Percentiles rank a stretch among this genome's conserved stretches.
Conservation (phyloP, 495 filamentous ascomycete species). For the Aeminium ludgeri region DNA sequence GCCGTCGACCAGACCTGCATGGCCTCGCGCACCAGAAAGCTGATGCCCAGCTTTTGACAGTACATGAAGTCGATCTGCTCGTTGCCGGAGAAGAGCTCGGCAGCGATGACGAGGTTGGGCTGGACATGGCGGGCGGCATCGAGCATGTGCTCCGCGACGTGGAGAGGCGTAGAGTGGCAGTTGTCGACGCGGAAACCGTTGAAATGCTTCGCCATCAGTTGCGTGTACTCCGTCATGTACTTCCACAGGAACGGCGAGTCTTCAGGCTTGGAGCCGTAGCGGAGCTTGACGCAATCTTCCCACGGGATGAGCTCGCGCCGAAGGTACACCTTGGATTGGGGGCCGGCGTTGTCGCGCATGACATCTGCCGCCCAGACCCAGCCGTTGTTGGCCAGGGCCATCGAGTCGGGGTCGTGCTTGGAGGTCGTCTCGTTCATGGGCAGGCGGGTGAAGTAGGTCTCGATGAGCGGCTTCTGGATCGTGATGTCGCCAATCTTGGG, state of each 20-base stretch:
- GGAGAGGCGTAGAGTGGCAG: conserved; percentile 88
- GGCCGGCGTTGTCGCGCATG: conserved; percentile 82
- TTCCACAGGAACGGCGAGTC: conserved; percentile 93
- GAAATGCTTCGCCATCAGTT: conserved; percentile 89
- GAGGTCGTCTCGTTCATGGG: conserved; percentile 62
- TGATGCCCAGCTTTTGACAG: conserved; percentile 78
- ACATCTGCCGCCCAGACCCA: conserved; percentile 98
- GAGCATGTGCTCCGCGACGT: conserved; percentile 83
- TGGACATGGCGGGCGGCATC: conserved; percentile 80
- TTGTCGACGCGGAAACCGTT: conserved; percentile 95
- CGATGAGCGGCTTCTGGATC: conserved; percentile 63
- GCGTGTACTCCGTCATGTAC: conserved; percentile 83
- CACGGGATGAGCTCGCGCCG: conserved; percentile 92
- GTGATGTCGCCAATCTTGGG: conserved; percentile 73
- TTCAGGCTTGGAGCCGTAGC: conserved; percentile 64
- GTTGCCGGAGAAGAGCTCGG: conserved; percentile 90
- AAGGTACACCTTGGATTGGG: conserved; percentile 73
- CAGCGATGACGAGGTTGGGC: conserved; percentile 78
- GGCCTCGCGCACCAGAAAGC: conserved; percentile 80
- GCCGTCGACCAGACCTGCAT: conserved; percentile 97
- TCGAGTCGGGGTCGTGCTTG: conserved; percentile 55
- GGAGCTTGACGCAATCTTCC: conserved; percentile 95
- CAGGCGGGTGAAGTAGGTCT: conserved; percentile 88
- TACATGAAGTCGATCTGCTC: conserved; percentile 94
- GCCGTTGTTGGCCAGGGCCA: conserved; percentile 87